phyloP scores from a whole-genome alignment of 129 eudicot species.

The Flaveria brownii region DNA sequence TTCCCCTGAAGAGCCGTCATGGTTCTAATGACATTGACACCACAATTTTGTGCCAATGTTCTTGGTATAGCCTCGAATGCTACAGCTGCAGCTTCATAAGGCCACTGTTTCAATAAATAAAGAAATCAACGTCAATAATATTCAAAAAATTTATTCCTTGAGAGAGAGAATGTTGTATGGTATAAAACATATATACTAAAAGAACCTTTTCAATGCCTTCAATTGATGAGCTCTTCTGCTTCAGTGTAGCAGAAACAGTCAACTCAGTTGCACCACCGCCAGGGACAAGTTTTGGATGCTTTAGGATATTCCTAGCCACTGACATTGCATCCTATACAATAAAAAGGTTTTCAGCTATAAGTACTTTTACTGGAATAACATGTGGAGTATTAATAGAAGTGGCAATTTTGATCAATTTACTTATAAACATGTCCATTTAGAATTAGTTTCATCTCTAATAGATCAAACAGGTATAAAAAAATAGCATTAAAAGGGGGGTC shows the following conservation, averaged over 20 bases:
- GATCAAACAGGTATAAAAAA: neutral
- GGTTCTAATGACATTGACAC: conserved; percentile 80
- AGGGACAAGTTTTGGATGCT: conserved; percentile 94
- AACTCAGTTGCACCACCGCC: conserved; percentile 96
- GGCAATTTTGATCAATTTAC: neutral
- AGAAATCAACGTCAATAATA: neutral
- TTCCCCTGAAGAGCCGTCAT: conserved; percentile 95
- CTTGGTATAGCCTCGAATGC: conserved; percentile 93
- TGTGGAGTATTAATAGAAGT: neutral
- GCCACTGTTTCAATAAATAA: conserved; percentile 59
- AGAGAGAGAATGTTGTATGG: neutral
- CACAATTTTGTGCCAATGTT: conserved; percentile 87
- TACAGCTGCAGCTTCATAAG: conserved; percentile 94
- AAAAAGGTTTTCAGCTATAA: neutral
- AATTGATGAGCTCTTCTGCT: conserved; percentile 77
- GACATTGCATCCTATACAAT: conserved; percentile 82
- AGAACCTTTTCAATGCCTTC: conserved; percentile 79
- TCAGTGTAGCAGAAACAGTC: conserved; percentile 78
- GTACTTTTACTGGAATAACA: neutral
- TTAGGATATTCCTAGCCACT: conserved; percentile 85
- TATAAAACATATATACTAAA: neutral
- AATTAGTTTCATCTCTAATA: neutral
- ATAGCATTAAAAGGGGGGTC: neutral
- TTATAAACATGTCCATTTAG: neutral
- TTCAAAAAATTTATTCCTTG: neutral